Conservation (phyloP, 345 rosid genomes). For the Eucalyptus lansdowneana region DNA sequence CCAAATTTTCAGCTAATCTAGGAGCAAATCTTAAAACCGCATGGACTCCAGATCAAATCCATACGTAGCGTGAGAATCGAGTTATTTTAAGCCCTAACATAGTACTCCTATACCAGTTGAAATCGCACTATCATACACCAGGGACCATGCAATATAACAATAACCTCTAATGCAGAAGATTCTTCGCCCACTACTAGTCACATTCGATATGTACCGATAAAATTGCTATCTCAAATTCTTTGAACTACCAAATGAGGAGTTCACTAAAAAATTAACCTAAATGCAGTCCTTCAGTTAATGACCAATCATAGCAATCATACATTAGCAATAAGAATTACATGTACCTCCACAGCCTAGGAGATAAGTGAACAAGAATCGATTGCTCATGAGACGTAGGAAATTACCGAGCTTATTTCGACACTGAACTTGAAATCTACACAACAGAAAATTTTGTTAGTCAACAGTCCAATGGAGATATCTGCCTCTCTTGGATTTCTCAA, state of each 20-base stretch:
- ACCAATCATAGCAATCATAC: not conserved
- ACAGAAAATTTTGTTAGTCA: not conserved
- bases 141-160: not conserved
- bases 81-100: not conserved
- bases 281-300: not conserved
- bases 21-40: not conserved
- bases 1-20: not conserved
- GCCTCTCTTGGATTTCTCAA: not conserved
- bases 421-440: not conserved
- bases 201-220: not conserved
- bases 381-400: not conserved
- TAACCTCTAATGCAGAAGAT: not conserved
- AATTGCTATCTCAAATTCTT: not conserved
- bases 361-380: not conserved
- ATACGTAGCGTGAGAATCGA: not conserved
- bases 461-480: not conserved
- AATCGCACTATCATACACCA: not conserved
- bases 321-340: not conserved
- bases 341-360: not conserved
- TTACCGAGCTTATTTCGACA: not conserved
- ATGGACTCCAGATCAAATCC: not conserved
- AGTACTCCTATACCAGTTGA: not conserved
- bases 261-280: not conserved
- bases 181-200: not conserved
- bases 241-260: not conserved